These are phyloP conservation scores for Podospora appendiculata DNA, from an alignment of 495 filamentous ascomycete species.

Conservation along the genomic window DNA sequence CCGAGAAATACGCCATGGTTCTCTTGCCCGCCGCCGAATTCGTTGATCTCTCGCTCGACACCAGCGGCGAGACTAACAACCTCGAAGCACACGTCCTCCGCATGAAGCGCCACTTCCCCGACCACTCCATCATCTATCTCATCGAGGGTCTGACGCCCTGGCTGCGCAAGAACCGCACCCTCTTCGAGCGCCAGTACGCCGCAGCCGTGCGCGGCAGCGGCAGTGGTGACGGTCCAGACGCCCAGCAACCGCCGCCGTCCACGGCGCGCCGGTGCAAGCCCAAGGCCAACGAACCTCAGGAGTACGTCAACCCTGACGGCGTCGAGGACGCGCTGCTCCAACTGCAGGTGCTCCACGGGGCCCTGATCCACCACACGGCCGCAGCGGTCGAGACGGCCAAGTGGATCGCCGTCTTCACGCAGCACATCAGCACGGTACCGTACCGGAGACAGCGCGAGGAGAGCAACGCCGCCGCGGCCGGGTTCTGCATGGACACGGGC, in stretches of 20 bases:
- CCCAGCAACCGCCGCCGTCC: slow-evolving; percentile 5
- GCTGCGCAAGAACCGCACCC: slow-evolving; percentile 63
- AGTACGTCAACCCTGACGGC: slow-evolving; percentile 58
- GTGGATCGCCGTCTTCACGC: slow-evolving; percentile 74
- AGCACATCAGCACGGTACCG: slow-evolving; percentile 70
- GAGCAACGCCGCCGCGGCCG: slow-evolving; percentile 36
- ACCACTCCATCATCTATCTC: slow-evolving; percentile 59
- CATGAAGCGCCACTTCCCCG: slow-evolving; percentile 47
- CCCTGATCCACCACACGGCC: slow-evolving; percentile 67
- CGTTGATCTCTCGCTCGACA: slow-evolving; percentile 49
- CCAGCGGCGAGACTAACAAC: slow-evolving; percentile 26
- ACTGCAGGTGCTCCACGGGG: slow-evolving; percentile 60
- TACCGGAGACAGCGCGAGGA: slow-evolving; percentile 47
- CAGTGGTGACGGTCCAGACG: slow-evolving; percentile 38
- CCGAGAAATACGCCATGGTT: slow-evolving; percentile 62
- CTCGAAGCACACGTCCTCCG: slow-evolving; percentile 53
- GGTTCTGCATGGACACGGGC: slow-evolving; percentile 78
- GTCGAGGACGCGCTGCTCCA: slow-evolving; percentile 68
- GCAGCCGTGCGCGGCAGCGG: slow-evolving; percentile 53
- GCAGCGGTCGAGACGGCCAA: slow-evolving; percentile 57
- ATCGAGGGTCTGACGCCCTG: slow-evolving; percentile 63
- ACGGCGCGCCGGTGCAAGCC: slow-evolving; percentile 22
- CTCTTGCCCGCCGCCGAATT: slow-evolving; percentile 62
- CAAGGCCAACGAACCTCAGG: slow-evolving; percentile 34
- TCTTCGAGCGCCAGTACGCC: slow-evolving; percentile 58